Percentiles rank a stretch among this genome's conserved stretches.
phyloP scores from a whole-genome alignment of 2,329 filamentous ascomycete species.

The Scedosporium minutisporum region DNA sequence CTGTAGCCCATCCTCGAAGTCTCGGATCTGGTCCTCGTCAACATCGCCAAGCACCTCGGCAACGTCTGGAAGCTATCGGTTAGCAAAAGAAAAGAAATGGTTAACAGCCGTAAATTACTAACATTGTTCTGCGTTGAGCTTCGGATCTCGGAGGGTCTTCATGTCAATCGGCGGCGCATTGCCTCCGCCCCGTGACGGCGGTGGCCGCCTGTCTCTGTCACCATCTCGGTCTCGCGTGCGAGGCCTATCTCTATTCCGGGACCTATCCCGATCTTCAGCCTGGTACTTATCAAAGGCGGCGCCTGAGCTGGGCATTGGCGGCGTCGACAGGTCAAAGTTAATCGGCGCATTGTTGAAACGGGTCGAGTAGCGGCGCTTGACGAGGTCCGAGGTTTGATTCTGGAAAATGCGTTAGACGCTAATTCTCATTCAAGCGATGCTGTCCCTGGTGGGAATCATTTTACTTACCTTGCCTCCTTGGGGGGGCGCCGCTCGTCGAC shows the following conservation, averaged over 20 bases:
- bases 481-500: conserved; percentile 37
- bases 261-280: not conserved
- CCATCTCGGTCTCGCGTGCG: conserved; percentile 17
- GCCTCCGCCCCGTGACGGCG: conserved; percentile 39
- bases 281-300: conserved; percentile 45
- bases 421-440: not conserved
- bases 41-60: conserved; percentile 69
- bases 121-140: conserved; percentile 72
- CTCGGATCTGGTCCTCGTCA: conserved; percentile 75
- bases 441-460: not conserved
- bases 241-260: conserved; percentile 8
- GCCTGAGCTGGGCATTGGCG: conserved; percentile 62
- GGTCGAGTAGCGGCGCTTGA: conserved; percentile 90
- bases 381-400: conserved; percentile 62
- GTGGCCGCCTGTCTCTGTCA: conserved; percentile 35
- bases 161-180: conserved; percentile 62
- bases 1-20: conserved; percentile 67
- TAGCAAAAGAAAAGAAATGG: not conserved
- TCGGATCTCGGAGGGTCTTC: conserved; percentile 69
- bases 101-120: conserved; percentile 20
- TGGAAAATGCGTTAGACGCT: conserved; percentile 12
- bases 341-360: conserved; percentile 64
- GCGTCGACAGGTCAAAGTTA: conserved; percentile 58
- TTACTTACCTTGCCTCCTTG: conserved; percentile 44
- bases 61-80: conserved; percentile 35